A percentile compares a stretch with the other conserved stretches of the same genome.
These are phyloP conservation scores for Zygosaccharomyces sapae DNA, from an alignment of 1,139 yeast species.

Conservation along the genomic window DNA sequence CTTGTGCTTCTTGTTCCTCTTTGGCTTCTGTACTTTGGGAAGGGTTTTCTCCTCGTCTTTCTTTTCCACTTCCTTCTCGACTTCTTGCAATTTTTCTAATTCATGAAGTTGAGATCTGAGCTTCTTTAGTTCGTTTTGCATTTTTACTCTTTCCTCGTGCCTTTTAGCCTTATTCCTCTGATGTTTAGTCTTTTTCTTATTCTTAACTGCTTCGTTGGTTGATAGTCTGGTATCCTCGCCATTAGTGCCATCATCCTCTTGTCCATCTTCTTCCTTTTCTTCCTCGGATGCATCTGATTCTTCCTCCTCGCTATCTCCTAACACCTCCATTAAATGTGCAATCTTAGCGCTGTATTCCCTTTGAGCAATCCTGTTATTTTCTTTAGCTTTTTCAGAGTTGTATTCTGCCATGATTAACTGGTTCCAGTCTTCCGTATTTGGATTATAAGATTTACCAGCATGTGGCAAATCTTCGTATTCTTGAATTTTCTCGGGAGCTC, in stretches of 20 bases:
- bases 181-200: slow-evolving; percentile 70
- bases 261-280: slow-evolving; percentile 40
- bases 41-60: slow-evolving; percentile 17
- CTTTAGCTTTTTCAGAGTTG: slow-evolving; percentile 60
- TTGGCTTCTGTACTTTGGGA: slow-evolving; percentile 26
- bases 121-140: slow-evolving; percentile 55
- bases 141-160: slow-evolving; percentile 55
- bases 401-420: slow-evolving; percentile 64
- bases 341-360: slow-evolving; percentile 61
- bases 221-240: slow-evolving; percentile 48
- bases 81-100: slow-evolving; percentile 52
- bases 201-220: slow-evolving; percentile 62
- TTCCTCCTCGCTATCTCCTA: slow-evolving; percentile 56
- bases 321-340: slow-evolving; percentile 56
- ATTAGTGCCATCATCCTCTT: slow-evolving; percentile 37
- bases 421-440: slow-evolving; percentile 82
- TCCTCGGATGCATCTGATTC: slow-evolving; percentile 40
- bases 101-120: slow-evolving; percentile 55
- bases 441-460: slow-evolving; percentile 92
- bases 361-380: slow-evolving; percentile 56
- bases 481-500: slow-evolving; percentile 49
- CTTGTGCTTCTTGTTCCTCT: slow-evolving; percentile 39
- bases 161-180: slow-evolving; percentile 70
- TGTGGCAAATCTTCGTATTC: slow-evolving; percentile 55
- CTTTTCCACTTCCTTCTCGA: slow-evolving; percentile 40